A percentile compares a stretch with the other conserved stretches of the same genome.
Conservation (phyloP, 768 basidiomycete genomes). For the Xerocomellus amylosporus region DNA sequence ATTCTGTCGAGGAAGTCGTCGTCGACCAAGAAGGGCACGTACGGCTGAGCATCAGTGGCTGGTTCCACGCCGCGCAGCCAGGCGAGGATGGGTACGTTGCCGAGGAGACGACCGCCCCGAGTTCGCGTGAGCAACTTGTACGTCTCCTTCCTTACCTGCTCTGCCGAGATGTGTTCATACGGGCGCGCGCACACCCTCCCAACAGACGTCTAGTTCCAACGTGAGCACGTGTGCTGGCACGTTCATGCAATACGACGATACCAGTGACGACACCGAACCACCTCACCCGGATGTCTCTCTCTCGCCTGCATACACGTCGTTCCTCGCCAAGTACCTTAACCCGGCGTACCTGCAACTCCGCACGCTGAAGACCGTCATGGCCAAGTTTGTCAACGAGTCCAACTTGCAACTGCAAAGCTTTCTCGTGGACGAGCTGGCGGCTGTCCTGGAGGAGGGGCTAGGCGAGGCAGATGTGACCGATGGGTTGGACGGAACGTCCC, state of each 20-base stretch:
- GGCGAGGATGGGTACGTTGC: conserved; percentile 84
- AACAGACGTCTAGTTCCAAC: conserved; percentile 61
- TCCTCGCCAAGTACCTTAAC: conserved; percentile 84
- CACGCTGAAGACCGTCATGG: conserved; percentile 75
- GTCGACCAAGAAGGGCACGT: conserved; percentile 68
- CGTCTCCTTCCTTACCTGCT: conserved; percentile 34
- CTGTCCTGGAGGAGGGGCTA: conserved; percentile 62
- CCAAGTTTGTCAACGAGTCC: conserved; percentile 82
- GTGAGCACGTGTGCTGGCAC: conserved; percentile 20
- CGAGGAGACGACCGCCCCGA: conserved; percentile 46
- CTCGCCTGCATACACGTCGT: conserved; percentile 56
- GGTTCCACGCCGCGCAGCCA: conserved; percentile 92
- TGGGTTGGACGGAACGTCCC: conserved; percentile 51
- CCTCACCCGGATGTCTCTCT: conserved; percentile 53
- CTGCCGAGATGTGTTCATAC: background rate
- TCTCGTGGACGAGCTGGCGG: conserved; percentile 66
- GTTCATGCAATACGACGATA: conserved; percentile 54
- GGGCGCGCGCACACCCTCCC: conserved; percentile 7
- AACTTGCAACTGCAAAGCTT: conserved; percentile 88
- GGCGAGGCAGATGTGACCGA: conserved; percentile 63
- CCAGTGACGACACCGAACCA: conserved; percentile 36
- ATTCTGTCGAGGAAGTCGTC: conserved; percentile 96
- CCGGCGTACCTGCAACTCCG: conserved; percentile 84
- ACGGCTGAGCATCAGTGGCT: conserved; percentile 88
- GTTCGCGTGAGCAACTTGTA: conserved; percentile 92